Conservation (phyloP, 2,329 filamentous ascomycete genomes). For the Fusarium sp. region DNA sequence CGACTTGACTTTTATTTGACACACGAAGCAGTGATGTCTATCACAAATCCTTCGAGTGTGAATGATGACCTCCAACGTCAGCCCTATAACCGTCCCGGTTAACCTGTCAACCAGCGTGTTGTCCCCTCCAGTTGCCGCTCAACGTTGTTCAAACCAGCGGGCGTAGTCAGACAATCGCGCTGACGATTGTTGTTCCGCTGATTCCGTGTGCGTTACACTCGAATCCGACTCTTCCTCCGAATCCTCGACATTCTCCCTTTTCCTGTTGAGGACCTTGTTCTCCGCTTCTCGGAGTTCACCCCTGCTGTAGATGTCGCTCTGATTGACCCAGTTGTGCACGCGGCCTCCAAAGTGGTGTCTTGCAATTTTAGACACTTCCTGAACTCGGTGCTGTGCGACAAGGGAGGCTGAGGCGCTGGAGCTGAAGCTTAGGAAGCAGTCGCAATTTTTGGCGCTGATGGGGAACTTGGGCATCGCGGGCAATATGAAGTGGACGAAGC, state of each 20-base stretch:
- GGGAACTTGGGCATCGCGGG: constrained; percentile 6
- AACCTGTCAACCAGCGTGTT: neutral
- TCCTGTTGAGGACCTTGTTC: neutral
- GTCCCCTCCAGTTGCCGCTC: neutral
- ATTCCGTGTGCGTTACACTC: neutral
- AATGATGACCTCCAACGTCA: constrained; percentile 15
- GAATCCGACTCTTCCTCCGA: neutral
- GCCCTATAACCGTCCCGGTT: neutral
- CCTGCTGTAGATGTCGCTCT: neutral
- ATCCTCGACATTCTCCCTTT: neutral
- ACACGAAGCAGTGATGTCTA: constrained; percentile 3
- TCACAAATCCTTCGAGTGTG: neutral
- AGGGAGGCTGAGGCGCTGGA: neutral
- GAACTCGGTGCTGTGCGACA: neutral
- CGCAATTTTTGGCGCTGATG: neutral
- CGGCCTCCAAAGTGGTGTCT: constrained; percentile 1
- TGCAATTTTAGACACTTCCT: neutral
- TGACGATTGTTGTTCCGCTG: neutral
- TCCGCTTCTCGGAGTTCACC: constrained; percentile 3
- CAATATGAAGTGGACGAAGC: constrained; percentile 6
- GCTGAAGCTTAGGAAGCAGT: constrained; percentile 18
- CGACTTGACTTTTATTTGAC: constrained; percentile 9
- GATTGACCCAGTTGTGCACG: constrained; percentile 5
- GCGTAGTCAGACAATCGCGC: neutral
- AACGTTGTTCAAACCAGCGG: neutral